Base-by-base conservation (phyloP, 2,329 filamentous ascomycete genomes). In the Fusarium acutatum region DNA sequence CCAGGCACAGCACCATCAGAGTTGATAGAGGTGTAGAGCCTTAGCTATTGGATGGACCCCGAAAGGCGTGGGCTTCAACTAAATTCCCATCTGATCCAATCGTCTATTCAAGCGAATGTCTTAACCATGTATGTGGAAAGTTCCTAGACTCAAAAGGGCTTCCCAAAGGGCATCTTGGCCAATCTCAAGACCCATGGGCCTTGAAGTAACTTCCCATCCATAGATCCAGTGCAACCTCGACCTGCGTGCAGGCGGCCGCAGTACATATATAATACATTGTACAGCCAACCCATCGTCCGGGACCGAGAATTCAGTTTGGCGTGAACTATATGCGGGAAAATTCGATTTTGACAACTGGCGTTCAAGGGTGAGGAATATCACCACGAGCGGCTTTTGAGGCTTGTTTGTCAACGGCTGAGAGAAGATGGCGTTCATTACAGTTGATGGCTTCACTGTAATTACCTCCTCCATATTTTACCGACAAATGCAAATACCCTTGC, bases 171-270 rank as follows among this genome's bases (percentile, higher is more conserved):
- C 32, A 52, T 58, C 20, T 43, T 35, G 43, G 14, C 52, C 60
- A 57, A 72, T 72, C 62, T 71, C 28, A 35, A 26, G 56, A 34
- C 34, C 43, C 47, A 32, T 24, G 50, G 52, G 22, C 28, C 41
- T 56, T 28, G 40, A 43, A 59, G 69, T 67, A 64, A 63, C 61
- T 73, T 56, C 59, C 44, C 62, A 59, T 57, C 40, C 62, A 57
- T 57, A 69, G 71, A 74, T 73, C 71, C 71, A 61, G 67, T 72
- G 63, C 54, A 66, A 65, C 64, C 70, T 60, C 40, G 40, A 68
- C 49, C 66, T 57, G 60, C 61, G 53, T 64, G 72, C 72, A 75
- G 69, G 46, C 59, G 59, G 54, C 61, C 70, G 60, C 43, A 57
- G 50, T 47, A 56, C 63, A 37, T 58, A 60, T 40, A 53, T 41